phyloP scores from a whole-genome alignment of 1,139 yeast genomes.

The Geotrichum carabidarum region DNA sequence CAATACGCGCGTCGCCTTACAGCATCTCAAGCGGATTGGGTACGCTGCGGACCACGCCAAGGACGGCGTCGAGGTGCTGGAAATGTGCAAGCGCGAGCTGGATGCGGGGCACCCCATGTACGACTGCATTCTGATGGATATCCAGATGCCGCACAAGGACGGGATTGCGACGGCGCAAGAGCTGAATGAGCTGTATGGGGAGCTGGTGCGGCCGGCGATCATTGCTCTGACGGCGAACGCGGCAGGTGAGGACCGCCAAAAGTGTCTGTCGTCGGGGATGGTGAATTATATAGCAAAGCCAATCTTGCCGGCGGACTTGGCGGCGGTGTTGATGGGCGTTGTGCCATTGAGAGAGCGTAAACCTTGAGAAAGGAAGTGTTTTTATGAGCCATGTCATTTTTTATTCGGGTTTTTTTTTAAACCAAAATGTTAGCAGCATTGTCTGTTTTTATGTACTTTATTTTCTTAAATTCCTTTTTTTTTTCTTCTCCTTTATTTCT shows the following conservation, averaged over 20 bases:
- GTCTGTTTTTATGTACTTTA: not conserved
- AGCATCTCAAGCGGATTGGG: constrained; percentile 50
- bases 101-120: constrained; percentile 38
- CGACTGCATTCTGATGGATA: constrained; percentile 52
- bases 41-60: constrained; percentile 53
- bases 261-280: constrained; percentile 51
- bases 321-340: constrained; percentile 32
- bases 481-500: no score
- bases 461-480: no score
- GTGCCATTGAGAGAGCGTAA: constrained; percentile 22
- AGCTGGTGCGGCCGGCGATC: constrained; percentile 39
- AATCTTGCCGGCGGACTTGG: constrained; percentile 47
- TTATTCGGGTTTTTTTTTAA: not conserved
- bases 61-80: constrained; percentile 50
- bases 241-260: constrained; percentile 51
- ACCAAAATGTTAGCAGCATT: not conserved
- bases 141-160: constrained; percentile 53
- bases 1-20: constrained; percentile 49
- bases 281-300: constrained; percentile 55
- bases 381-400: not conserved
- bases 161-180: constrained; percentile 47
- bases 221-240: constrained; percentile 56
- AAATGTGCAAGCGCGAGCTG: constrained; percentile 38
- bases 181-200: constrained; percentile 34
- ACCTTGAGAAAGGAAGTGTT: not conserved